Evolutionary conservation across 305 asterid genomes (phyloP), one percentile per base, ranked within the genome.

Genomic region (Coffea humblotiana): DNA sequence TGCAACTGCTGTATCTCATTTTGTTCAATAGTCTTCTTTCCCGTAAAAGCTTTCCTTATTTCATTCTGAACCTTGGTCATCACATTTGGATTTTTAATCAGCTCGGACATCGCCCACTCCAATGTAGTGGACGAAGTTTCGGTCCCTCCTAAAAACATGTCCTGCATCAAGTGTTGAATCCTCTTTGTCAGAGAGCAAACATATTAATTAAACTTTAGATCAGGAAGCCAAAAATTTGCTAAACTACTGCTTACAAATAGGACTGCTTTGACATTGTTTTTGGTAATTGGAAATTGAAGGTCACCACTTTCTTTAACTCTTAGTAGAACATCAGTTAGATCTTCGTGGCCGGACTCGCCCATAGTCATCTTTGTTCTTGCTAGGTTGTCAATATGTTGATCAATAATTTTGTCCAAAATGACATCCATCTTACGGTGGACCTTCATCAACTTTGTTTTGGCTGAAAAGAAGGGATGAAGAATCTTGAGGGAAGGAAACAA

Each of bases 251-350:
- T 82, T 80, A 84, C 90, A 9, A 85, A 49, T 16, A 84, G 69
- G 58, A 83, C 74, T 54, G 89, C 85, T 83, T 88, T 86, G 73
- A 88, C 79, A 48, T 78, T 81, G 69, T 77, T 79, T 45, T 40
- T 73, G 23, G 77, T 80, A 49, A 83, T n/a, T 19, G 78, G 84
- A 60, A 67, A 60, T 35, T 74, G 71, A 43, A 67, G 76, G 54
- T 47, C 71, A 14, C 52, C 48, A 61, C 61, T 69, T 4, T 68
- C 72, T 71, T 71, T 74, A n/a, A 81, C 32, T 23, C 72, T 49
- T 27, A 80, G 43, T 1, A 83, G 68, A n/a, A 67, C 78, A 37
- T 79, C 86, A 13, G 72, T 15, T 56, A 79, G 40, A 76, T 83
- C 81, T 75, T 79, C 86, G 1, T 75, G 32, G 48, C 21, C 29